Conservation (phyloP, 2,329 filamentous ascomycete species). For the Graphiopsis chlorocephala region DNA sequence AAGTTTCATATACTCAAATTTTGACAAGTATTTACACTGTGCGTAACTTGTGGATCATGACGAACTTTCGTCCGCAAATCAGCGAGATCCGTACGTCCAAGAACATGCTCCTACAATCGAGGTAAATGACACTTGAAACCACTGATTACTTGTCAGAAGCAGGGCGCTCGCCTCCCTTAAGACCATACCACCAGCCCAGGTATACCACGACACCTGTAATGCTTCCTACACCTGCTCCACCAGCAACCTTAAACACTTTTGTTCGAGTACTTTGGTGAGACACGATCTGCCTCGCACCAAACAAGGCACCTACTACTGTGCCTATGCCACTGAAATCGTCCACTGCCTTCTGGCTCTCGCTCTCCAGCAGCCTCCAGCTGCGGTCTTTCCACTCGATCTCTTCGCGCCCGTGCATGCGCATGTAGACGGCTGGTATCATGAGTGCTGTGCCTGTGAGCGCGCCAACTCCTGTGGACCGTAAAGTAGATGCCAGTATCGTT, state of each 20-base stretch:
- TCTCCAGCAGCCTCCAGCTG: constrained; percentile 60
- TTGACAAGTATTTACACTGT: neutral
- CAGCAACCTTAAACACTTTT: constrained; percentile 16
- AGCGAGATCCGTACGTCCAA: neutral
- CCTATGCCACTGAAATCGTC: constrained; percentile 56
- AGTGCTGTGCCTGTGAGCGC: constrained; percentile 47
- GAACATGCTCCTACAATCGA: neutral
- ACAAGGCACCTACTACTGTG: constrained; percentile 30
- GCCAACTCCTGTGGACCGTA: constrained; percentile 41
- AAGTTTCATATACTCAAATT: neutral
- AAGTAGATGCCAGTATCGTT: constrained; percentile 22
- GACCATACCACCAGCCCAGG: constrained; percentile 51
- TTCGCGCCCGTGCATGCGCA: constrained; percentile 55
- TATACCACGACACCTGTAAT: constrained; percentile 50
- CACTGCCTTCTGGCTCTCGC: constrained; percentile 54
- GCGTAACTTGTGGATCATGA: neutral
- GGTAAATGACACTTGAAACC: neutral
- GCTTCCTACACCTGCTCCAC: constrained; percentile 41
- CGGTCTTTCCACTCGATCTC: constrained; percentile 65
- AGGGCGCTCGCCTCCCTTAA: constrained; percentile 40
- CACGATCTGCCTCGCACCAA: constrained; percentile 30
- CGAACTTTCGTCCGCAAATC: neutral
- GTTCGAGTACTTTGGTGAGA: constrained; percentile 44
- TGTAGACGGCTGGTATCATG: constrained; percentile 44
- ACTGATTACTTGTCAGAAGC: constrained; percentile 1